Evolutionary conservation across 345 rosid genomes (phyloP), one percentile per base, ranked within the genome.

Genomic region (Litchi chinensis): DNA sequence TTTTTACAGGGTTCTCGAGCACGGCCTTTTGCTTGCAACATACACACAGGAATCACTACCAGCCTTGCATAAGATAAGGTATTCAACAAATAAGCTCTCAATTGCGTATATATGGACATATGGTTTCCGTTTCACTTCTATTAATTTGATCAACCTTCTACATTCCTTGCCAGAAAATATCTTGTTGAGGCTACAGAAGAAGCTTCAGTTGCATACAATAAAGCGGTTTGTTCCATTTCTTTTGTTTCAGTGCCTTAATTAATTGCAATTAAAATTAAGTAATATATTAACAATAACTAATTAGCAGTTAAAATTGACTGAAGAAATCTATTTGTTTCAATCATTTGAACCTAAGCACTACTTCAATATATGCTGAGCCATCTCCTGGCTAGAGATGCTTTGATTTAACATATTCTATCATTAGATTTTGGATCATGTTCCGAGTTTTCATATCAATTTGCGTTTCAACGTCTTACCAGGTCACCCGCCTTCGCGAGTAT

Each of bases 121-220:
- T 18, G 18, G 60, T 40, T 64, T 21, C 2, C 8, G 16, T 65
- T 64, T 70, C 19, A 7, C 11, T 76, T 65, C 16, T 19, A 26
- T 28, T 22, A 11, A 74, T 37, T 56, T 68, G 32, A 72, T 40
- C n/a, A 24, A 46, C 57, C 10, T 76, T 56, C 16, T 57, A n/a
- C 24, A 60, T 56, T 75, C 72, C 44, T 67, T 71, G 68, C 62
- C 85, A 96, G 99, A 91, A 94, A 93, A 80, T 91, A 89, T 83
- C 95, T 94, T 60, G 91, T 90, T 0, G 99, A 96, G 86, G 98
- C 98, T 57, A 94, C 97, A 0, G 97, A 96, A 82, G 98, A 94
- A 89, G 97, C 98, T 81, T 91, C 98, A 75, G 86, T 91, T 80
- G 97, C 94, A 96, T 96, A 96, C 71, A 96, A 91, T 81, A 96